Evolutionary conservation across 805 yeast genomes (phyloP).

Genomic region (Candida peoriensis): DNA sequence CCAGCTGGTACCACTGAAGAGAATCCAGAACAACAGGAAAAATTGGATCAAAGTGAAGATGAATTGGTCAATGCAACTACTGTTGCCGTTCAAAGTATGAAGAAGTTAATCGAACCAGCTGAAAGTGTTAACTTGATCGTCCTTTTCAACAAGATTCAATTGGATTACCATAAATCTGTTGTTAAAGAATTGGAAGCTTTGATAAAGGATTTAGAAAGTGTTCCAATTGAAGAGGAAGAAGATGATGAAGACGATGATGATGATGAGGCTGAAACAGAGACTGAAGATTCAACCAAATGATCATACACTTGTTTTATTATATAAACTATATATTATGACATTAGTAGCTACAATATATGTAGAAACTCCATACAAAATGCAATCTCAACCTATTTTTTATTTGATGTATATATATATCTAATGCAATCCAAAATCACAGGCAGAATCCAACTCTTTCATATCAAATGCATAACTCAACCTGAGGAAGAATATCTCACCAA

Average conservation of each 20-base stretch:
- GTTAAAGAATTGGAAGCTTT: slow-evolving; percentile 41
- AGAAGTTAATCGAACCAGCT: slow-evolving; percentile 15
- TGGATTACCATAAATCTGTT: slow-evolving; percentile 55
- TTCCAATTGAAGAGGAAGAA: slow-evolving; percentile 41
- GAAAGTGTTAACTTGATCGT: slow-evolving; percentile 51
- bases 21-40: slow-evolving; percentile 21
- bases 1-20: too few species aligned
- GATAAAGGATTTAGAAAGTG: slow-evolving; percentile 38
- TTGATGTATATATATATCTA: too few species aligned
- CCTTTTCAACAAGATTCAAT: slow-evolving; percentile 64
- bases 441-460: slow-evolving; percentile 1
- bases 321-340: too few species aligned
- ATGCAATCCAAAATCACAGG: slow-evolving; percentile 6
- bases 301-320: too few species aligned
- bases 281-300: too few species aligned
- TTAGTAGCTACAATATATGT: too few species aligned
- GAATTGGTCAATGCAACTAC: slow-evolving; percentile 77
- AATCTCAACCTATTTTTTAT: too few species aligned
- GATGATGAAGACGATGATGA: slow-evolving; percentile 29
- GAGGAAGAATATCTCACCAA: slow-evolving; percentile 67
- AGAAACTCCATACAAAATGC: too few species aligned
- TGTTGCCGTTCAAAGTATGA: slow-evolving; percentile 60
- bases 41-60: slow-evolving; percentile 53
- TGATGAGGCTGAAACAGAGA: slow-evolving; percentile 14
- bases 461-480: slow-evolving; percentile 35